phyloP scores from a whole-genome alignment of 176 grass and related monocot species.

The Raddia distichophylla region DNA sequence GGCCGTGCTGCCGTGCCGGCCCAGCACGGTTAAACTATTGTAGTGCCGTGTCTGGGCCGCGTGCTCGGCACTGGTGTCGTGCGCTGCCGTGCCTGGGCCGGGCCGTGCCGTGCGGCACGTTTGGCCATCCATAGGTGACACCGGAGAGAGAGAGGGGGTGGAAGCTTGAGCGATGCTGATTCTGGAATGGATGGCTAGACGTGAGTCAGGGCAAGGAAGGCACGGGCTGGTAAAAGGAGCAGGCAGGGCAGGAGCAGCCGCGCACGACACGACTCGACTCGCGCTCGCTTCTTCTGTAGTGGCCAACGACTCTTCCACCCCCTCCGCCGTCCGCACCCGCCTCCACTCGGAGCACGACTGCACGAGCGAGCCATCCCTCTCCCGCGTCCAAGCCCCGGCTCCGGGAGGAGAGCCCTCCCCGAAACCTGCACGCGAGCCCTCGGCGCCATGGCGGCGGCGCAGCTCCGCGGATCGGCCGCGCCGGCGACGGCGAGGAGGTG shows the following conservation, averaged over 20 bases:
- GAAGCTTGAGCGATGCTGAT: too few relatives aligned
- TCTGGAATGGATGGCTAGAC: too few relatives aligned
- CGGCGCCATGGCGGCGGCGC: slow-evolving; percentile 19
- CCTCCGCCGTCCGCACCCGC: background rate
- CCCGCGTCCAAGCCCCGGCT: background rate
- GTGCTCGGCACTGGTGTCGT: too few relatives aligned
- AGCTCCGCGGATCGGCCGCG: slow-evolving; percentile 51
- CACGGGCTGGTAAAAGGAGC: background rate
- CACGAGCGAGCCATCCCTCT: background rate
- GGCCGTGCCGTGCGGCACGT: too few relatives aligned
- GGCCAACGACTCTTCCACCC: background rate
- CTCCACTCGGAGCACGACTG: background rate
- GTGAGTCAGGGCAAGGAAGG: too few relatives aligned
- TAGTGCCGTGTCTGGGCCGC: too few relatives aligned
- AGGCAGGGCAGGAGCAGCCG: background rate
- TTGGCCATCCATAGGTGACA: too few relatives aligned
- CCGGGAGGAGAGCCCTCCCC: background rate
- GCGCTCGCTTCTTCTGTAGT: background rate
- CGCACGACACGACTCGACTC: background rate
- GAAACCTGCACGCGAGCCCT: background rate
- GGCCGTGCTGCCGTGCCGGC: too few relatives aligned
- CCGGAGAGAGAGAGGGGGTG: too few relatives aligned
- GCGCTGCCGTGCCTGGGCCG: too few relatives aligned
- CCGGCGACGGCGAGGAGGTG: slow-evolving; percentile 34
- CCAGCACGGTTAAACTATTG: too few relatives aligned